These are phyloP conservation scores for Dacryopinax spathularia DNA, from an alignment of 768 basidiomycete genomes.

Conservation along the genomic window DNA sequence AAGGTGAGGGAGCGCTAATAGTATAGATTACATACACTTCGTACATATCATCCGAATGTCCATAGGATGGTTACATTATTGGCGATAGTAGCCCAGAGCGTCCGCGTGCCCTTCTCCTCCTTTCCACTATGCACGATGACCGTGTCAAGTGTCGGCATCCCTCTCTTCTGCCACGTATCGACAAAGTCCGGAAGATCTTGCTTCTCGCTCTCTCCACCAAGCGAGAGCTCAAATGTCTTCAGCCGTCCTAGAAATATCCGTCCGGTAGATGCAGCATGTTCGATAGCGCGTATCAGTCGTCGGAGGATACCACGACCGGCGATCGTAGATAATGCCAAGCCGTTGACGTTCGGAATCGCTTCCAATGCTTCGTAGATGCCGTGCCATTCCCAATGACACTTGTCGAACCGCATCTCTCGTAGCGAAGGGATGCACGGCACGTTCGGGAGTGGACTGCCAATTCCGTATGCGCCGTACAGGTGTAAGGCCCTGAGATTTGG, in stretches of 20 bases:
- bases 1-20: neutral
- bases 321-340: neutral
- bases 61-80: neutral
- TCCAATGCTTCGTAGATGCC: neutral
- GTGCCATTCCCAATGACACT: slow-evolving; percentile 1
- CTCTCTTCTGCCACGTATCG: neutral
- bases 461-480: neutral
- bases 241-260: neutral
- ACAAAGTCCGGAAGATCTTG: neutral
- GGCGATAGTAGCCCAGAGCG: neutral
- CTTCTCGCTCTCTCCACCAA: neutral
- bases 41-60: slow-evolving; percentile 1
- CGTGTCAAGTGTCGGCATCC: neutral
- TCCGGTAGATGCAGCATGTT: neutral
- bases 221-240: neutral
- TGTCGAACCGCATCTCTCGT: neutral
- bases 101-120: neutral
- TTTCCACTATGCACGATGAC: neutral
- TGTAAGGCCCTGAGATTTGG: neutral
- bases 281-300: neutral
- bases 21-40: too few relatives aligned
- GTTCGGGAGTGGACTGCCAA: slow-evolving; percentile 1
- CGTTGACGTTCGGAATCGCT: neutral
- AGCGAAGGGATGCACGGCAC: neutral
- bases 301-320: neutral